Conservation (phyloP, 352 stramenopile genomes). For the Ophiocytium majus region DNA sequence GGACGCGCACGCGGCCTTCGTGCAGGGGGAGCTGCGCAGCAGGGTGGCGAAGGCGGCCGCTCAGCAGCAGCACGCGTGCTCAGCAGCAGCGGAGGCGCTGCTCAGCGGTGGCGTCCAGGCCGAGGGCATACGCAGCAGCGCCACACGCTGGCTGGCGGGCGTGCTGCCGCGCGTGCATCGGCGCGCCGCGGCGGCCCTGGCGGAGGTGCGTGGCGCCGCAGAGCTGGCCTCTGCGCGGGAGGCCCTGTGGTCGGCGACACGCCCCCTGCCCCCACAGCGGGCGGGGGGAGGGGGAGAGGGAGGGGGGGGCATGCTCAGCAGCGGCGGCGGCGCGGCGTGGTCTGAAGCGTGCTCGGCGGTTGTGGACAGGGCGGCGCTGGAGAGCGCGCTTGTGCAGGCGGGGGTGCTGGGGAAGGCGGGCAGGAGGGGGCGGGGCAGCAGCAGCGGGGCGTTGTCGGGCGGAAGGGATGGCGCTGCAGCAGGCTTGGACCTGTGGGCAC, state of each 20-base stretch:
- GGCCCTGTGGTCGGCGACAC: not conserved
- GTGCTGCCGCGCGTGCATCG: not conserved
- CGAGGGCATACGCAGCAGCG: not conserved
- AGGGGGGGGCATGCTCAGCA: not conserved
- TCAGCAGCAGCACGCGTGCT: too few species aligned
- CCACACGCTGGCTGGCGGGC: not conserved
- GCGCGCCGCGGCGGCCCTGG: not conserved
- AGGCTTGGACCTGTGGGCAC: slow-evolving; percentile 44
- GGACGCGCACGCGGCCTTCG: slow-evolving; percentile 46
- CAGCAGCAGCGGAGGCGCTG: not conserved
- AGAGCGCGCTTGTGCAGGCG: not conserved
- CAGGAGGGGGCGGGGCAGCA: not conserved
- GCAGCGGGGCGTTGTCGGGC: not conserved
- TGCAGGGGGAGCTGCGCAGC: not conserved
- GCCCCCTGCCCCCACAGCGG: too few species aligned
- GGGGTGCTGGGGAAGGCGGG: not conserved
- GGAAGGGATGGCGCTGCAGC: not conserved
- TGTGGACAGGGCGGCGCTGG: not conserved
- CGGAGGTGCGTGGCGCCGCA: too few species aligned
- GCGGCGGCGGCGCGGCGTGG: not conserved
- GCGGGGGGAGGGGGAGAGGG: not conserved
- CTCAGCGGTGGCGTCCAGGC: not conserved
- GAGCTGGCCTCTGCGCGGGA: not conserved
- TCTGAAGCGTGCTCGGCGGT: not conserved
- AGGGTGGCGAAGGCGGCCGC: too few species aligned